Percentiles rank a stretch among this genome's conserved stretches.
Conservation (phyloP, 225 moss, liverwort and hornwort genomes). For the Thuidium tamariscinum region DNA sequence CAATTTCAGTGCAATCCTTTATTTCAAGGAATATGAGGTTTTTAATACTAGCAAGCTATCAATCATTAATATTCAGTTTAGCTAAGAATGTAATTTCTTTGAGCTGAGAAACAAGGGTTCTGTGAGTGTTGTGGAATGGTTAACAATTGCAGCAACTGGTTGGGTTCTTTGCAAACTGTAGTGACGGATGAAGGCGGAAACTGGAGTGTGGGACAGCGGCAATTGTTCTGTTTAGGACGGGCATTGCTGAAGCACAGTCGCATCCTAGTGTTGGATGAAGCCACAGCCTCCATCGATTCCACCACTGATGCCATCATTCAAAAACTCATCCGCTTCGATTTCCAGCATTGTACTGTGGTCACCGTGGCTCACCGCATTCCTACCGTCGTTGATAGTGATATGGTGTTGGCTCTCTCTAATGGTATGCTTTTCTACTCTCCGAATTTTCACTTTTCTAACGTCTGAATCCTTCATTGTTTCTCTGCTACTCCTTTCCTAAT, state of each 20-base stretch:
- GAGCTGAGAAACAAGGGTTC: neutral
- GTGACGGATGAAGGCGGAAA: constrained; percentile 71
- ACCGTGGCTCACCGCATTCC: constrained; percentile 84
- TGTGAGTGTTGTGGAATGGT: neutral
- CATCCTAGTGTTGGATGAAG: constrained; percentile 69
- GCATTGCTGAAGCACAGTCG: constrained; percentile 53
- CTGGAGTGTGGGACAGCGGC: constrained; percentile 75
- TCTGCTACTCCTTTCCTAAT: neutral
- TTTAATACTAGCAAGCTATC: neutral
- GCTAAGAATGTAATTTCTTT: neutral
- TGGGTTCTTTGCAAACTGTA: neutral
- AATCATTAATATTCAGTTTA: neutral
- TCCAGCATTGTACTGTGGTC: constrained; percentile 50
- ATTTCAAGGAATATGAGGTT: neutral
- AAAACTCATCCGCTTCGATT: constrained; percentile 37
- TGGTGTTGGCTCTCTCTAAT: constrained; percentile 46
- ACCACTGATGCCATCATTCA: constrained; percentile 54
- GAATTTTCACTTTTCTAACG: neutral
- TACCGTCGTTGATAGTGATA: constrained; percentile 56
- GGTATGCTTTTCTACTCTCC: constrained; percentile 10
- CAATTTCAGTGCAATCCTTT: too few relatives aligned
- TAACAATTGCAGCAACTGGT: neutral
- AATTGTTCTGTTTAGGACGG: constrained; percentile 61
- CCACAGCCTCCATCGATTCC: constrained; percentile 66
- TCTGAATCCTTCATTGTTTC: neutral